Evolutionary conservation across 2,329 filamentous ascomycete genomes (phyloP), one percentile per base, ranked within the genome.

Genomic region (Rachicladosporium sp.): DNA sequence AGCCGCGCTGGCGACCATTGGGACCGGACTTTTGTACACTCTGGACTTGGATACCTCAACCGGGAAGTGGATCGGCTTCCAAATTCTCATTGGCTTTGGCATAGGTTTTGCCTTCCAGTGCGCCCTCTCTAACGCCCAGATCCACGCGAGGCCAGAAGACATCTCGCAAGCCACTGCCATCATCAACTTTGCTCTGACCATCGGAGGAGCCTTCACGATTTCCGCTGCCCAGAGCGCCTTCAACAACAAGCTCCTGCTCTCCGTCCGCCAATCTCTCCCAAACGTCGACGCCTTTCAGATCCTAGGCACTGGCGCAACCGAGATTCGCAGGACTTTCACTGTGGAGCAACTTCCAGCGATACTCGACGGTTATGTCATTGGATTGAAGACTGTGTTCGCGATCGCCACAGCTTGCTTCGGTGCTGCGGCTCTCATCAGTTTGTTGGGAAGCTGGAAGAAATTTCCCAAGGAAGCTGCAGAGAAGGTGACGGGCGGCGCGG

Each of bases 221-320:
- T 71, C 74, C 4, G 73, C 81, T 7, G 73, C 73, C 6, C 76
- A 84, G 55, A 74, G 77, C 12, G 68, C 82, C 34, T 82, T 84
- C 62, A 71, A 75, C 46, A 81, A 82, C 50, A 73, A 70, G 0
- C 62, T 84, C 11, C 61, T 75, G 34, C 56, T 65, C 3, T 65
- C 71, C 29, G 62, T 85, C 3, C 59, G 60, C 1, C 59, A 57
- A 29, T 56, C 63, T 31, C 66, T 61, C 1, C 59, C 61, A 0
- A 53, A 50, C 1, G 48, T 69, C 11, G 53, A 67, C 36, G 50
- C 61, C 1, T 35, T 46, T 6, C 34, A 51, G 3, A 55, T 70
- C 10, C 50, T 69, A 12, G 43, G 46, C 5, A 61, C 58, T 4
- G 68, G 68, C 9, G 66, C 66, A 3, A 65, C 65, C 1, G 55